These are phyloP conservation scores for Pouteria campechiana DNA, from an alignment of 179 eudicot genomes.

Conservation along the genomic window DNA sequence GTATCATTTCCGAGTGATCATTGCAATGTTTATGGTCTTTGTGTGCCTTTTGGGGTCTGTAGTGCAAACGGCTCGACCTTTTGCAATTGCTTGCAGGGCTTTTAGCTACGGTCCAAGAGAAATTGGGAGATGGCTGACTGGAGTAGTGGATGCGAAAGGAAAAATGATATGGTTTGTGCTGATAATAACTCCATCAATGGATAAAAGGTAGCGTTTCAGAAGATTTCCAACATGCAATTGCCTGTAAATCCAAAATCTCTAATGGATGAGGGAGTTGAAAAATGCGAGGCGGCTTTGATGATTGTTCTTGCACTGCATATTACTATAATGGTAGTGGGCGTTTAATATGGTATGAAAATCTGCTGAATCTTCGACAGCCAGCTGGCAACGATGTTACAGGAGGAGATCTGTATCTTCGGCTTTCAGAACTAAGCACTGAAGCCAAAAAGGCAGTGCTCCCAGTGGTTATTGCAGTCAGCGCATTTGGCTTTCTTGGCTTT, in stretches of 20 bases:
- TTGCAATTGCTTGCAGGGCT: conserved; percentile 14
- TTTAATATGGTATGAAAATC: conserved; percentile 11
- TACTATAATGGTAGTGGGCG: conserved; percentile 6
- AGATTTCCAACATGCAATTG: neutral
- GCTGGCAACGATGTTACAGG: conserved; percentile 10
- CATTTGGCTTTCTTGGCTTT: no score
- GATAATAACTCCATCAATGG: neutral
- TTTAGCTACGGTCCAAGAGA: neutral
- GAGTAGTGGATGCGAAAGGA: conserved; percentile 8
- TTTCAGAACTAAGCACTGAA: conserved; percentile 19
- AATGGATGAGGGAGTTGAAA: neutral
- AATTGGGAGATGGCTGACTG: neutral
- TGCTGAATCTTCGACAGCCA: conserved; percentile 5
- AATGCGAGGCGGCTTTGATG: conserved; percentile 6
- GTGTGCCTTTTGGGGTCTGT: conserved; percentile 12
- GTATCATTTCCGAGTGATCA: neutral
- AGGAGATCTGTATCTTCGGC: conserved; percentile 11
- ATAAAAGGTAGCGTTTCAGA: neutral
- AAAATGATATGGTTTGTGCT: conserved; percentile 2
- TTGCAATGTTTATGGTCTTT: conserved; percentile 3
- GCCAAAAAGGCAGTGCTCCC: conserved; percentile 10
- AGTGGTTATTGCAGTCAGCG: no score
- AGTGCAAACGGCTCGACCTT: neutral
- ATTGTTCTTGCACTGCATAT: conserved; percentile 26
- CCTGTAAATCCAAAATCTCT: neutral